Evolutionary conservation across 2,329 filamentous ascomycete species (phyloP).

Genomic region (Ophiognomonia clavigignenti-juglandacearum): DNA sequence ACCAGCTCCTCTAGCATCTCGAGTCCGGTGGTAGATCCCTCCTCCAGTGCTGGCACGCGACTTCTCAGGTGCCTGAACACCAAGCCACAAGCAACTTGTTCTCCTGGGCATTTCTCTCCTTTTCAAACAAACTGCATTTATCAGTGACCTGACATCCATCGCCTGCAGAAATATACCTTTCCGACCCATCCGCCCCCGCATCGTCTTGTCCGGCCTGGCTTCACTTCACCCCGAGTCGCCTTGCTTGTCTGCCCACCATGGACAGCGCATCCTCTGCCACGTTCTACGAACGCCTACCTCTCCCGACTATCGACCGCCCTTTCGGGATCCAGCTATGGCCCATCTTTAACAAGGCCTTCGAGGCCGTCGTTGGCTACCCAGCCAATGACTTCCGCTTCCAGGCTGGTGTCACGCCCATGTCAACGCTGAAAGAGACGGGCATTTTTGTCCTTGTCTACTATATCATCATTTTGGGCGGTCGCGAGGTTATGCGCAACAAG

Average conservation of each 20-base stretch:
- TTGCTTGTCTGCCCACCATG: constrained; percentile 24
- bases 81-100: no score
- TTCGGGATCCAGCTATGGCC: constrained; percentile 93
- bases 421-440: constrained; percentile 77
- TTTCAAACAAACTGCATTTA: no score
- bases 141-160: no score
- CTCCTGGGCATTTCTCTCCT: no score
- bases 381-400: constrained; percentile 83
- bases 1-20: no score
- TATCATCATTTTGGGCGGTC: constrained; percentile 84
- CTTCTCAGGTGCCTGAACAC: no score
- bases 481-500: constrained; percentile 86
- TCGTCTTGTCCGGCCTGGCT: no score
- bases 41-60: background rate
- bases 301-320: constrained; percentile 82
- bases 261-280: constrained; percentile 29
- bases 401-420: constrained; percentile 79
- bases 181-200: background rate
- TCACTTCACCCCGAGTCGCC: no score
- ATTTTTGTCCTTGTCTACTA: constrained; percentile 87
- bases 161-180: no score
- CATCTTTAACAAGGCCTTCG: constrained; percentile 85
- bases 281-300: constrained; percentile 53
- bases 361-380: constrained; percentile 71
- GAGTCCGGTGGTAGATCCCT: no score